Evolutionary conservation across 2,329 filamentous ascomycete genomes (phyloP).

Genomic region (Bipolaris cookei): DNA sequence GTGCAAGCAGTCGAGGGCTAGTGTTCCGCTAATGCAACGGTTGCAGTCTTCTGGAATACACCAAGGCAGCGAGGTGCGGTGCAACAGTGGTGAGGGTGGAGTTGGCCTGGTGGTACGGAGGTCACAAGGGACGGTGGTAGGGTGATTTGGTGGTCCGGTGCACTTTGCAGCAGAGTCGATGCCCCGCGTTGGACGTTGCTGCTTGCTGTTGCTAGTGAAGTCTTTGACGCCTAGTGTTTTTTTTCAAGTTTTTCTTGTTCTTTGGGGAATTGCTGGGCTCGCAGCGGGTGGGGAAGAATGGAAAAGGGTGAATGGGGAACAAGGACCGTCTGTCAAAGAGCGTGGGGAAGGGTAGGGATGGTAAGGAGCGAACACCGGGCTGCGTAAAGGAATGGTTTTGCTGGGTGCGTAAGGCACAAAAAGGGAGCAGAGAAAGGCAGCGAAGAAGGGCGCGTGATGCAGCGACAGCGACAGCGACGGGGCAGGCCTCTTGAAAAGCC

Average conservation of each 20-base stretch:
- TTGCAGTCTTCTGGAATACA: constrained; percentile 30
- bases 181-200: constrained; percentile 5
- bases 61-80: constrained; percentile 18
- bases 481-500: constrained; percentile 29
- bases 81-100: background rate
- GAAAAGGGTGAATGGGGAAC: constrained; percentile 17
- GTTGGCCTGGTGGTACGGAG: constrained; percentile 36
- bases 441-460: constrained; percentile 25
- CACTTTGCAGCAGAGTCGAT: constrained; percentile 9
- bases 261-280: constrained; percentile 29
- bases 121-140: constrained; percentile 21
- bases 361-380: constrained; percentile 52
- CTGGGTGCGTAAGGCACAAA: constrained; percentile 34
- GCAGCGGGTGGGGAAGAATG: constrained; percentile 34
- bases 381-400: constrained; percentile 36
- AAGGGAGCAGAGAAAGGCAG: constrained; percentile 30
- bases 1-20: constrained; percentile 25
- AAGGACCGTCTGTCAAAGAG: constrained; percentile 48
- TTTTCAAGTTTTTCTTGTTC: constrained; percentile 13
- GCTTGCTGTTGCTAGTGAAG: constrained; percentile 17
- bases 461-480: constrained; percentile 15
- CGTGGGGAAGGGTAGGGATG: constrained; percentile 42
- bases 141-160: constrained; percentile 18
- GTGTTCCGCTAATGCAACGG: constrained; percentile 26
- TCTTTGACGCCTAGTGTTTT: background rate